Percentiles rank a stretch among this genome's conserved stretches.
Evolutionary conservation across 441 rosid species (phyloP).

Genomic region (Syzygium syzygioides): DNA sequence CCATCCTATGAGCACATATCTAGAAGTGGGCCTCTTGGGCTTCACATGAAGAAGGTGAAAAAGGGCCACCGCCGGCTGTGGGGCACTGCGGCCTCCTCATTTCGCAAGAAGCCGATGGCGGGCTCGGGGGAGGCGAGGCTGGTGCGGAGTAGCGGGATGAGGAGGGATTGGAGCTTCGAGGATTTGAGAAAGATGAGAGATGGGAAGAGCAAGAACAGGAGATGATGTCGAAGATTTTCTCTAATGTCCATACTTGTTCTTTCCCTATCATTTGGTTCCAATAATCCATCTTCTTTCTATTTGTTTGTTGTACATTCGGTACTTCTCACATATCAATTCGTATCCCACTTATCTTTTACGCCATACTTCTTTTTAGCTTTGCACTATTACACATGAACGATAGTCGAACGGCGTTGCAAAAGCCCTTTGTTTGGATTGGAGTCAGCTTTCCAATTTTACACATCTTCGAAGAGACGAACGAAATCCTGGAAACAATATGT

Average conservation of each 20-base stretch:
- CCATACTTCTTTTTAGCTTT: not conserved
- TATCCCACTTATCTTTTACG: not conserved
- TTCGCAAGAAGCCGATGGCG: not conserved
- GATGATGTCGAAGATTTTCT: not conserved
- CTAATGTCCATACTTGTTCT: not conserved
- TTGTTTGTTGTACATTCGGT: not conserved
- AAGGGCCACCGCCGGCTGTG: constrained; percentile 27
- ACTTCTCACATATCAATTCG: not conserved
- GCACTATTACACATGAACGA: not conserved
- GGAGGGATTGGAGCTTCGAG: constrained; percentile 94
- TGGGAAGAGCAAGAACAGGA: not conserved
- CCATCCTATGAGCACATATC: constrained; percentile 12
- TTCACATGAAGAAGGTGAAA: constrained; percentile 23
- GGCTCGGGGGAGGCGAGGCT: constrained; percentile 41
- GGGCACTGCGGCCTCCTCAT: constrained; percentile 19
- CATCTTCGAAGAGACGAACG: not conserved
- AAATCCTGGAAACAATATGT: not conserved
- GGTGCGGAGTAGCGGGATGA: constrained; percentile 70
- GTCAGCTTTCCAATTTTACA: not conserved
- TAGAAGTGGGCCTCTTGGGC: constrained; percentile 15
- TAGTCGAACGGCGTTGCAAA: not conserved
- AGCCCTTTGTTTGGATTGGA: not conserved
- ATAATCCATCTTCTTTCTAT: not conserved
- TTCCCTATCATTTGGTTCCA: not conserved
- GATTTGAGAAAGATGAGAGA: constrained; percentile 37